Base-by-base conservation (phyloP, 2,329 filamentous ascomycete genomes). In the Aspergillus sp. region DNA sequence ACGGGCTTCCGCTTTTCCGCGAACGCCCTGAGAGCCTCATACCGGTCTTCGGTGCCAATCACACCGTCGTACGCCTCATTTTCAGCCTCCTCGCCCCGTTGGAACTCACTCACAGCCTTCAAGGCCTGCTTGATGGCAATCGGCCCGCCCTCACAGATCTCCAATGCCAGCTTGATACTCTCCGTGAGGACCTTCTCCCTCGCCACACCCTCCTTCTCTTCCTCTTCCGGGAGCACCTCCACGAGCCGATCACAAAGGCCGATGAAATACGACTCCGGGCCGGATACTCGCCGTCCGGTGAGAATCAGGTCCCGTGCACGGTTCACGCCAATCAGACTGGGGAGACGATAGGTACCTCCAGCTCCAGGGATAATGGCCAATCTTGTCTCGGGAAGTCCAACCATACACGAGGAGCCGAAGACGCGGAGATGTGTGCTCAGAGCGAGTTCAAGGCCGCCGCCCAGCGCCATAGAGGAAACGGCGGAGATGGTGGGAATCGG, bases 321-420 rank as follows among this genome's bases (percentile, higher is more conserved):
- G 25, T 84, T 82, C 23, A 90, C 79, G 5, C 95, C 95, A 65
- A 99, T 89, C 19, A 99, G 78, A 8, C 84, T 85, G 1, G 92
- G 92, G 0, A 99, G 87, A 9, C 95, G 89, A 76, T 92, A 91
- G 1, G 94, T 98, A 62, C 94, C 95, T 47, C 95, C 95, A 2
- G 94, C 95, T 61, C 95, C 95, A 3, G 95, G 95, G 65, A 99
- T 90, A 74, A 99, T 99, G 58, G 90, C 95, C 2, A 99, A 85
- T 2, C 93, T 85, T 1, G 95, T 98, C 76, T 99, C 95, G 1
- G 95, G 95, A 5, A 98, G 86, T 0, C 88, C 93, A 57, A 99
- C 87, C 23, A 83, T 80, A 15, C 92, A 90, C 36, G 88, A 90
- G 41, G 91, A 92, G 32, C 88, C 85, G 67, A 98, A 89, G 55